Percentiles rank a stretch among this genome's conserved stretches.
Evolutionary conservation across 2,329 filamentous ascomycete species (phyloP).

Genomic region (Aciculosporium take): DNA sequence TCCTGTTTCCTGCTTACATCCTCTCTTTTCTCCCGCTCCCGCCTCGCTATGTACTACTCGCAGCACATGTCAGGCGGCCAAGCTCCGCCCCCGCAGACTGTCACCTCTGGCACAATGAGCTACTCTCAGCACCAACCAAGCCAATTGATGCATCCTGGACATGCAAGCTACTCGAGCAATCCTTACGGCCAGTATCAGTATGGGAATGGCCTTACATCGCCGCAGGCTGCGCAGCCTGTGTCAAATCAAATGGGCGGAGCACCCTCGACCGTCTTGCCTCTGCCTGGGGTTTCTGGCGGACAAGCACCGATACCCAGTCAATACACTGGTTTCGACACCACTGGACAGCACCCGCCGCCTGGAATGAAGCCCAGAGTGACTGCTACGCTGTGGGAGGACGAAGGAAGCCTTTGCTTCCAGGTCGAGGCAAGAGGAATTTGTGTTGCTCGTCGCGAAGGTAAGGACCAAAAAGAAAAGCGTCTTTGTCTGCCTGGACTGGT

Average conservation of each 20-base stretch:
- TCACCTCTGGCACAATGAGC: constrained; percentile 57
- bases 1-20: constrained; percentile 38
- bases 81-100: constrained; percentile 59
- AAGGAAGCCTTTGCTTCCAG: constrained; percentile 94
- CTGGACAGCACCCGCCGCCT: constrained; percentile 81
- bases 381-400: constrained; percentile 94
- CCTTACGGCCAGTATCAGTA: constrained; percentile 61
- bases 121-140: constrained; percentile 60
- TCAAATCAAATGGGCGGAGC: constrained; percentile 53
- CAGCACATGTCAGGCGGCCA: constrained; percentile 67
- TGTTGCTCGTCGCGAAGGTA: constrained; percentile 85
- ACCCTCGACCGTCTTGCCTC: constrained; percentile 50
- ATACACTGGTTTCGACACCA: constrained; percentile 59
- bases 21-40: not conserved
- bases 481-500: too few relatives aligned
- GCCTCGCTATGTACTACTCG: constrained; percentile 58
- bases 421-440: constrained; percentile 94
- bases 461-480: not conserved
- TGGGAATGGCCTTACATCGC: constrained; percentile 63
- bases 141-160: constrained; percentile 58
- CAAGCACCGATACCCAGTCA: constrained; percentile 37
- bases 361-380: constrained; percentile 96
- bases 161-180: constrained; percentile 50
- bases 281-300: constrained; percentile 42
- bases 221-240: constrained; percentile 53